Evolutionary conservation across 2,329 filamentous ascomycete genomes (phyloP).

Genomic region (Neonectria faginata): DNA sequence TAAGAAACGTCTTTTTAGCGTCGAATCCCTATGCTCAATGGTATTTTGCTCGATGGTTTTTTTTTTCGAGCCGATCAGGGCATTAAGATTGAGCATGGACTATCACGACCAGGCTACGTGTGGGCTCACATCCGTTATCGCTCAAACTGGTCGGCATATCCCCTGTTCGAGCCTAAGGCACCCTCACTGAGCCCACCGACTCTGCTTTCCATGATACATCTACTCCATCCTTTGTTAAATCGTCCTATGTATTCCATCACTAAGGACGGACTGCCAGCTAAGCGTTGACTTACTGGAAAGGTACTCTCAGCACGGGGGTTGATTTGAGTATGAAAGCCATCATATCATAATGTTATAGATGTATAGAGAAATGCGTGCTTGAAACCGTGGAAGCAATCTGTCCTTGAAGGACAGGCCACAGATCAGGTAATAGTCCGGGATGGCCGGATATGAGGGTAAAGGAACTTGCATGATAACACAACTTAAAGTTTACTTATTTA

Average conservation of each 20-base stretch:
- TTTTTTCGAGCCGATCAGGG: too few species aligned
- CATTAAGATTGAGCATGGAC: not conserved
- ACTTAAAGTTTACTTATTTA: constrained; percentile 1
- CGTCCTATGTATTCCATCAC: not conserved
- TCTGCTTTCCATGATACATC: not conserved
- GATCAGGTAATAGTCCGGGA: constrained; percentile 1
- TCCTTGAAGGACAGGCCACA: not conserved
- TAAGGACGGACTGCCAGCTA: not conserved
- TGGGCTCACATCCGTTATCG: too few species aligned
- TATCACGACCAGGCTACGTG: not conserved
- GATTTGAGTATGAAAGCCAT: not conserved
- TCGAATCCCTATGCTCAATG: too few species aligned
- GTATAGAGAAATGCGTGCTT: not conserved
- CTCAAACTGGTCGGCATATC: not conserved
- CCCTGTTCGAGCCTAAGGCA: not conserved
- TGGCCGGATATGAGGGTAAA: not conserved
- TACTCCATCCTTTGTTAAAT: not conserved
- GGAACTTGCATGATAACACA: not conserved
- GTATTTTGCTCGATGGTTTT: too few species aligned
- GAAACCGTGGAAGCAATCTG: not conserved
- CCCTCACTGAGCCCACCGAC: not conserved
- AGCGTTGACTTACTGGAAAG: not conserved
- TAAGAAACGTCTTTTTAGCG: too few species aligned
- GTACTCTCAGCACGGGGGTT: not conserved
- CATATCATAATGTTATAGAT: not conserved